Base-by-base conservation (phyloP, 2,329 filamentous ascomycete genomes). In the Aphanocladium album region DNA sequence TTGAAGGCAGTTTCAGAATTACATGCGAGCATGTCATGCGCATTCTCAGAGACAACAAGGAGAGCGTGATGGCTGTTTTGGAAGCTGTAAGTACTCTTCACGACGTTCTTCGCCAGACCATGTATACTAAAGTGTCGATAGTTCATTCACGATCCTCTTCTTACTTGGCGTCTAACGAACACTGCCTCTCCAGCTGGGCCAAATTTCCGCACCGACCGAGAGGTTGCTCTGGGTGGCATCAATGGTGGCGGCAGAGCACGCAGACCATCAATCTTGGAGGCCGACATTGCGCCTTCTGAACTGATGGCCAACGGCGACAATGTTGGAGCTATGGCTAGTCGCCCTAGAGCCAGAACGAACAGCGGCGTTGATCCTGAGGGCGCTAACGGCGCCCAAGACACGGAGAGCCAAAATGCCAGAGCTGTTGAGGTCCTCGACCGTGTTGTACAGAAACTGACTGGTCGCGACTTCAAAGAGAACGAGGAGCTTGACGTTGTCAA, bases 141-240 rank as follows among this genome's bases (percentile, higher is more conserved):
- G 90, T 99, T 99, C 77, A 97, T 99, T 66, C 96, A 99, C 73
- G 95, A 99, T 73, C 95, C 96, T n/a, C 84, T 99, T 46, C 89
- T 99, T 59, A 99, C 93, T 53, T 99, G 95, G 95, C 89, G 95
- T 67, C 84, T 99, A 41, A 88, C 85, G 35, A 86, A 81, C 59
- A 81, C 83, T 11, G 79, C 82, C 11, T 87, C 83, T 33, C 86
- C 87, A 1, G 73, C 83, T 14, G 87, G 87, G 0, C 87, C 87
- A 49, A 87, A 87, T 70, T 90, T 89, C 79, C 76, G 78, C 54
- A 83, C 83, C 2, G 84, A 87, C 63, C 79, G 82, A 30, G 84
- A 87, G 59, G 72, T 78, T 17, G 80, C 82, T 19, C 70, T 87
- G 25, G 77, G 71, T 1, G 81, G 54, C 11, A 19, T 57, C 77